Percentiles rank a stretch among this genome's conserved stretches.
These are phyloP conservation scores for Trametes polyzona DNA, from an alignment of 1,284 basidiomycete genomes.

Conservation along the genomic window DNA sequence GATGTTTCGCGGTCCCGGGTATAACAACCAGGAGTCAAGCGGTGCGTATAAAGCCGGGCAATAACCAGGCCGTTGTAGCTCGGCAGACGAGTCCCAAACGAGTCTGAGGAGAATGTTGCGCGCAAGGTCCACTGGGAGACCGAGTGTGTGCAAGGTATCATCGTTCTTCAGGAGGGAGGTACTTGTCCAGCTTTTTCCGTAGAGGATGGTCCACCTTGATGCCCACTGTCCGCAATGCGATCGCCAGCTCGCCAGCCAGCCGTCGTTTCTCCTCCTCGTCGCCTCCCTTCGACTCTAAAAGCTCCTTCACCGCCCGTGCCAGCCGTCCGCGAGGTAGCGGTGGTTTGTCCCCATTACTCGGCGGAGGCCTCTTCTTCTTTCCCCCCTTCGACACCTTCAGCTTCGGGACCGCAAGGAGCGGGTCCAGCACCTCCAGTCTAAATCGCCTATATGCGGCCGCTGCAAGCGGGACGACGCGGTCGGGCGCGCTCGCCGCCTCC, in stretches of 20 bases:
- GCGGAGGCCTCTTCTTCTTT: conserved; percentile 47
- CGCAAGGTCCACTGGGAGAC: background rate
- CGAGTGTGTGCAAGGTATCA: conserved; percentile 7
- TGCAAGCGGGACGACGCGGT: conserved; percentile 65
- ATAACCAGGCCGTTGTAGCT: background rate
- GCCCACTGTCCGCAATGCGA: conserved; percentile 54
- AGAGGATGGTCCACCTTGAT: conserved; percentile 65
- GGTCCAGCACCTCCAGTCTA: conserved; percentile 70
- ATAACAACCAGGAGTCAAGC: background rate
- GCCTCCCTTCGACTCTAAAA: conserved; percentile 57
- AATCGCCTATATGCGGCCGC: conserved; percentile 71
- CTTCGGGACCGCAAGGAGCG: conserved; percentile 67
- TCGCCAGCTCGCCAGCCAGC: conserved; percentile 55
- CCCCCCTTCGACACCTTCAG: conserved; percentile 47
- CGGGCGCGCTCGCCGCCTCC: conserved; percentile 68
- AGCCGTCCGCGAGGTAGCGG: conserved; percentile 64
- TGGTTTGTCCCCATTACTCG: conserved; percentile 35
- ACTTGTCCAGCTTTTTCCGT: conserved; percentile 67
- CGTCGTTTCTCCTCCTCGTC: conserved; percentile 49
- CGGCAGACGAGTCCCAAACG: background rate
- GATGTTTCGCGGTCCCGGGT: too few species aligned
- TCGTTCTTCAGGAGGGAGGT: conserved; percentile 27
- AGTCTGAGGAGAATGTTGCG: too few species aligned
- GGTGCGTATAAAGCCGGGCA: background rate
- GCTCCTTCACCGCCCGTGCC: conserved; percentile 63